phyloP scores from a whole-genome alignment of 768 basidiomycete genomes.

The Galerina marginata region DNA sequence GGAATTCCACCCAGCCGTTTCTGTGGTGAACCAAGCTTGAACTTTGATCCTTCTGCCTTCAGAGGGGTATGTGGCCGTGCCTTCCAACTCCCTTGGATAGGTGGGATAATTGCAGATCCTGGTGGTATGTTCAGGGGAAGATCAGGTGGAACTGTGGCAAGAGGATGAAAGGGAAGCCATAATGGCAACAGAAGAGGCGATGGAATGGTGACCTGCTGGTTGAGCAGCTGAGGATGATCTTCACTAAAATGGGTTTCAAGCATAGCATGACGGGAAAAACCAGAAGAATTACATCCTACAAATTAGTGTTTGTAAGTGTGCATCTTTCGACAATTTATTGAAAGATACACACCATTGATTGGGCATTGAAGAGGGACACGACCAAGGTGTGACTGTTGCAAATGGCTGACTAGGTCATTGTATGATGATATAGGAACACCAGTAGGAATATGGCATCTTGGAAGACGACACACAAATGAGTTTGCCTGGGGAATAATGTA shows the following conservation, averaged over 20 bases:
- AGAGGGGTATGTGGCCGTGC: slow-evolving; percentile 2
- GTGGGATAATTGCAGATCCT: slow-evolving; percentile 12
- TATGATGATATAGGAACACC: slow-evolving; percentile 16
- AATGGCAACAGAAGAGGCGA: slow-evolving; percentile 16
- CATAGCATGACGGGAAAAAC: slow-evolving; percentile 9
- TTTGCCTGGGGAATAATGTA: neutral
- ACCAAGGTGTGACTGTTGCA: slow-evolving; percentile 32
- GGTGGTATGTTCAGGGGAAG: slow-evolving; percentile 9
- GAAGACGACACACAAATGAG: slow-evolving; percentile 24
- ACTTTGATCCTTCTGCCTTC: neutral
- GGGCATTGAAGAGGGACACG: slow-evolving; percentile 31
- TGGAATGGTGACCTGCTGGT: slow-evolving; percentile 8
- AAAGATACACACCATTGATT: slow-evolving; percentile 24
- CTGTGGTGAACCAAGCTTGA: slow-evolving; percentile 11
- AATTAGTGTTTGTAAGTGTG: neutral
- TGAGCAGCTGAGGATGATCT: slow-evolving; percentile 17
- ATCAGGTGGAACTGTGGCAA: neutral
- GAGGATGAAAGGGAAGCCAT: slow-evolving; percentile 15
- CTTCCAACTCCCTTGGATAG: slow-evolving; percentile 12
- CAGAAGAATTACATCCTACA: slow-evolving; percentile 10
- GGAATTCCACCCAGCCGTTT: slow-evolving; percentile 10
- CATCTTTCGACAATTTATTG: neutral
- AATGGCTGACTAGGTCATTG: slow-evolving; percentile 25
- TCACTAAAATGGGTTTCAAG: slow-evolving; percentile 22
- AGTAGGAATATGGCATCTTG: slow-evolving; percentile 25